Evolutionary conservation across 164 flowering plant species (phyloP).

Genomic region (Berberis thunbergii): DNA sequence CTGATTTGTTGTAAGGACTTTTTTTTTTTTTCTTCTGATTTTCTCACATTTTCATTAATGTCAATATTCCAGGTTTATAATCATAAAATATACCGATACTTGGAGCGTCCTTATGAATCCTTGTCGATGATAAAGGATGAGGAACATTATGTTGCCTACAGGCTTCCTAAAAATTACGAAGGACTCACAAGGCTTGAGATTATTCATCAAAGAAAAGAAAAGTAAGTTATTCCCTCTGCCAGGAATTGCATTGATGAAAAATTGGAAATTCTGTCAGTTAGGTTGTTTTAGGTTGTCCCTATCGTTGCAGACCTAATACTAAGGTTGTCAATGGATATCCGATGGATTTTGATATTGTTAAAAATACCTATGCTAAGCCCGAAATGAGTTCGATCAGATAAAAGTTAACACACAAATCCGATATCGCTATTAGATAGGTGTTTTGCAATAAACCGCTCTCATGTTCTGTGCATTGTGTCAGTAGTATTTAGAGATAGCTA

Average conservation of each 20-base stretch:
- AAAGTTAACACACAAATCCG: no score
- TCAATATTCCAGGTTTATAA: constrained; percentile 54
- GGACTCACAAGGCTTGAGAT: constrained; percentile 57
- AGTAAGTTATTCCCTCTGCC: constrained; percentile 29
- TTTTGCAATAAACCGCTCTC: no score
- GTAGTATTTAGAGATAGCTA: no score
- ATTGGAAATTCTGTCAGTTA: no score
- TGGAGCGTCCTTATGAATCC: constrained; percentile 54
- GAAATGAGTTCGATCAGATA: no score
- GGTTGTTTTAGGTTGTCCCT: no score
- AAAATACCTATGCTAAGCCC: no score
- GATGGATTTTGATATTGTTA: no score
- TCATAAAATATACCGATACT: constrained; percentile 46
- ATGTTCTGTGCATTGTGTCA: no score
- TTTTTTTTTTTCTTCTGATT: constrained; percentile 1
- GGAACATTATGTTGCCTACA: constrained; percentile 75
- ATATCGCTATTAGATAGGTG: no score
- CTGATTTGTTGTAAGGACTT: not conserved
- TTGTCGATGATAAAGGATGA: constrained; percentile 63
- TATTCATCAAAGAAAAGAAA: constrained; percentile 42
- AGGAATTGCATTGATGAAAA: not conserved
- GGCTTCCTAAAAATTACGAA: constrained; percentile 35
- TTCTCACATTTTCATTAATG: constrained; percentile 1
- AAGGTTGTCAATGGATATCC: no score
- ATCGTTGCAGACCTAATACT: no score